Evolutionary conservation across 2,329 filamentous ascomycete genomes (phyloP).

Genomic region (Aspergillus pseudoglaucus): DNA sequence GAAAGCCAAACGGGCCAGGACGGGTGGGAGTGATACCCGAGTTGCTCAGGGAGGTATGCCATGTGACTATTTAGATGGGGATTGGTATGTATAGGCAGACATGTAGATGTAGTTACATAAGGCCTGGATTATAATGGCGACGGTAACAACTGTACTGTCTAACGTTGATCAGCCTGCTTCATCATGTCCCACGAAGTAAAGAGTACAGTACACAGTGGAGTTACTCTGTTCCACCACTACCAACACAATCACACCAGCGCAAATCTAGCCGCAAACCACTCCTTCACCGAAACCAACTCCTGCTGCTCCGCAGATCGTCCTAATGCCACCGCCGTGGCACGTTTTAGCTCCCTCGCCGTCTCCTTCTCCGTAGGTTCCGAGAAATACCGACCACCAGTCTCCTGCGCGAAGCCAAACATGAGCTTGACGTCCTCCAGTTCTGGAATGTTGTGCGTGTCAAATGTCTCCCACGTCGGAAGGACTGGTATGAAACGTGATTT

Average conservation of each 20-base stretch:
- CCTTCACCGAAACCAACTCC: neutral
- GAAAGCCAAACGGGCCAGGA: no score
- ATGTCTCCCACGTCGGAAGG: constrained; percentile 6
- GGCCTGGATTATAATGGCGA: no score
- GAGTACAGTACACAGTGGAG: no score
- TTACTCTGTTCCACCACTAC: no score
- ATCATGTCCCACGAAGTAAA: no score
- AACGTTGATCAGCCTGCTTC: no score
- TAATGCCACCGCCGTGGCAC: constrained; percentile 1
- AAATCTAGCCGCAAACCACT: neutral
- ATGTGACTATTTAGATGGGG: no score
- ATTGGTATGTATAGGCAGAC: no score
- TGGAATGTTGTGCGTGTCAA: constrained; percentile 7
- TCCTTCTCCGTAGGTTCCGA: constrained; percentile 4
- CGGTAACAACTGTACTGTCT: no score
- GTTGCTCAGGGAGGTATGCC: no score
- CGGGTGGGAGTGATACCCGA: no score
- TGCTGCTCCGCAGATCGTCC: neutral
- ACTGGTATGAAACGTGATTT: constrained; percentile 5
- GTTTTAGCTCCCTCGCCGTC: constrained; percentile 4
- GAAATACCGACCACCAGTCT: constrained; percentile 7
- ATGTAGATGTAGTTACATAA: neutral
- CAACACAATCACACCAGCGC: neutral
- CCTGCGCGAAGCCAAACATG: constrained; percentile 10
- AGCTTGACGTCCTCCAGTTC: constrained; percentile 8